Base-by-base conservation (phyloP, 495 filamentous ascomycete genomes). In the Sabuloglossum arenarium region DNA sequence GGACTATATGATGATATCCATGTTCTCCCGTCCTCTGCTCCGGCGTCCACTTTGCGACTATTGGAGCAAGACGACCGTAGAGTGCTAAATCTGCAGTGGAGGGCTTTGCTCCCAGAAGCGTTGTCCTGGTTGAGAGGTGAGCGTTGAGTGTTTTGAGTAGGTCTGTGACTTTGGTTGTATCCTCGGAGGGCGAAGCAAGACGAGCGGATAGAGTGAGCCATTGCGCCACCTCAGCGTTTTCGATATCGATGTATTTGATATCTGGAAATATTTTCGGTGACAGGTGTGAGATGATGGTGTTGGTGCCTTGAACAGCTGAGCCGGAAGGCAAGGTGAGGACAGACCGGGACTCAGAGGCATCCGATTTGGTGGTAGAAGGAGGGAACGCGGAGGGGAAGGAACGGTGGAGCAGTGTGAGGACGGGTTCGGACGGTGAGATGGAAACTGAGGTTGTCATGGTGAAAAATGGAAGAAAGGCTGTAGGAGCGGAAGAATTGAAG, bases 1-100 rank as follows among this genome's bases (percentile, higher is more conserved):
- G 88, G 32, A 98, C 86, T 61, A 96, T 84, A 67, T 97, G 79
- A 62, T 91, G 88, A 65, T 80, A 84, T 55, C 91, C 91, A 49
- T 87, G 74, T 72, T 95, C 79, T 32, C 91, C 91, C 6, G 91
- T 94, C 61, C 85, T 79, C 74, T 95, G 78, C 73, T 96, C 88
- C 42, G 84, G 70, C 6, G 76, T 75, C 90, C 89, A 96, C 57
- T 75, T 75, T 63, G 80, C 78, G 56, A 96, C 86, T 3, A 81
- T 61, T 21, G 89, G 84, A 23, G 83, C 85, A 21, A 95, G 71
- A 43, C 84, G 73, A 61, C 87, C 75, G 70, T 94, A 98, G 55
- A 89, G 74, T 56, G 85, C 85, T 53, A 94, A 70, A 64, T 98
- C 91, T 55, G 89, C 91, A 64, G 88, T 78, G 55, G 85, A 91